Percentiles rank a stretch among this genome's conserved stretches.
These are phyloP conservation scores for Boletus nobilissimus DNA, from an alignment of 1,284 basidiomycete genomes.

Conservation along the genomic window DNA sequence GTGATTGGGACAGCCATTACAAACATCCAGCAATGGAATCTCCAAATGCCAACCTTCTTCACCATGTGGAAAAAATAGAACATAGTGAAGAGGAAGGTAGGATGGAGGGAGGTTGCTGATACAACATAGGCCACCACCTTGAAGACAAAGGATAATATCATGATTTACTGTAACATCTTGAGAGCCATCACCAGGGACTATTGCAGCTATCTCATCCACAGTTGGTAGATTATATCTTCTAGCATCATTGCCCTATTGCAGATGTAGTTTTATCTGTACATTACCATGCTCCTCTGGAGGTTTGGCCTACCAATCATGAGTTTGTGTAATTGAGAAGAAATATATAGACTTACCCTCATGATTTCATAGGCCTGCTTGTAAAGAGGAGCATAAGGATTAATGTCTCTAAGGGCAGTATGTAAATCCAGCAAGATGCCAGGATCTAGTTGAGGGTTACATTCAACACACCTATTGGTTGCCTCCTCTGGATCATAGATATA, in stretches of 20 bases:
- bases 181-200: constrained; percentile 41
- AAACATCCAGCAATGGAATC: constrained; percentile 28
- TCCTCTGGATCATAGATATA: constrained; percentile 51
- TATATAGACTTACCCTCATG: constrained; percentile 27
- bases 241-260: constrained; percentile 26
- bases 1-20: not conserved
- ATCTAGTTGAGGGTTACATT: constrained; percentile 41
- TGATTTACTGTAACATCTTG: not conserved
- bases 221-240: constrained; percentile 45
- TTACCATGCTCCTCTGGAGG: constrained; percentile 17
- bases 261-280: too few species aligned
- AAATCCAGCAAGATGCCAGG: constrained; percentile 38
- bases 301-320: constrained; percentile 9
- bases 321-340: not conserved
- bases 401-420: constrained; percentile 39
- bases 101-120: constrained; percentile 51
- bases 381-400: constrained; percentile 47
- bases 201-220: constrained; percentile 41
- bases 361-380: constrained; percentile 46
- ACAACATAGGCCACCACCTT: constrained; percentile 38
- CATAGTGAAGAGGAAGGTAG: constrained; percentile 54
- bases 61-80: constrained; percentile 52
- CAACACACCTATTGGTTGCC: constrained; percentile 37
- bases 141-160: constrained; percentile 27
- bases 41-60: constrained; percentile 53